A percentile compares a stretch with the other conserved stretches of the same genome.
These are phyloP conservation scores for Aspergillus campestris DNA, from an alignment of 495 filamentous ascomycete species.

Conservation along the genomic window DNA sequence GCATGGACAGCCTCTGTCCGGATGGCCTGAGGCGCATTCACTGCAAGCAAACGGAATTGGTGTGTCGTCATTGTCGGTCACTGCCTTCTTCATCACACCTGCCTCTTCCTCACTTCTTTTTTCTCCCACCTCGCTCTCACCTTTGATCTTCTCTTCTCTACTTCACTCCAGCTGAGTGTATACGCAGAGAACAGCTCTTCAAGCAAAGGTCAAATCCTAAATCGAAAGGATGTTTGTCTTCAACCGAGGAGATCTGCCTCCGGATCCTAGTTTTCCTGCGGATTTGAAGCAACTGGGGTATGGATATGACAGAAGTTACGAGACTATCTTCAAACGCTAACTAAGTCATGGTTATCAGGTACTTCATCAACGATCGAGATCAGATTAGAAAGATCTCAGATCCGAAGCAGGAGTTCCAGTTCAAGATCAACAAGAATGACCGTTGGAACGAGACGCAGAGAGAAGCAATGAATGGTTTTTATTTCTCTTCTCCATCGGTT, in stretches of 20 bases:
- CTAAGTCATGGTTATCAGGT: conserved; percentile 34
- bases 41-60: no score
- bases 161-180: no score
- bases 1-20: no score
- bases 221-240: conserved; percentile 57
- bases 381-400: conserved; percentile 60
- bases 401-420: conserved; percentile 62
- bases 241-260: conserved; percentile 53
- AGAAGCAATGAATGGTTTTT: conserved; percentile 59
- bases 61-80: no score
- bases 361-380: conserved; percentile 61
- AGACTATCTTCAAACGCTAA: background rate
- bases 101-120: no score
- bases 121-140: no score
- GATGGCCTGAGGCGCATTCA: no score
- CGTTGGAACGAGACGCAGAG: conserved; percentile 63
- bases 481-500: background rate
- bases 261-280: conserved; percentile 55
- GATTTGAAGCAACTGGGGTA: conserved; percentile 65
- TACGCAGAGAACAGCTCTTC: no score
- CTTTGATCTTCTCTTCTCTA: no score
- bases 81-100: no score
- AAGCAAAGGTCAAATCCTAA: no score
- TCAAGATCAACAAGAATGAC: conserved; percentile 58
- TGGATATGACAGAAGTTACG: conserved; percentile 7